These are phyloP conservation scores for Rubia balearica DNA, from an alignment of 305 asterid genomes.

Conservation along the genomic window DNA sequence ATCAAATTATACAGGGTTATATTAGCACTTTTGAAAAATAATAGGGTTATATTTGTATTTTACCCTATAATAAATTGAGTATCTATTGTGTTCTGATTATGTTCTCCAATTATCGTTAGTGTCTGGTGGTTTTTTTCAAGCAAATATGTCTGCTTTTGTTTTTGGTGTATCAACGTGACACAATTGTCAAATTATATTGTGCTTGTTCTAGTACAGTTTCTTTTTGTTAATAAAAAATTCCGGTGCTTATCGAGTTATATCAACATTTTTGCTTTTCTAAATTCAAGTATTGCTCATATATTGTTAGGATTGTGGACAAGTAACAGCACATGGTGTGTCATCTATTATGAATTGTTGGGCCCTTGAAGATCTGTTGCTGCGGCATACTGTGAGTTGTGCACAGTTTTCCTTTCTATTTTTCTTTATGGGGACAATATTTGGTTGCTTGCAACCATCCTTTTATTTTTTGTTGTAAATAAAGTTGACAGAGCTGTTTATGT, in stretches of 20 bases:
- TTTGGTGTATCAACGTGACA: background rate
- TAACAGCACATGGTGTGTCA: conserved; percentile 49
- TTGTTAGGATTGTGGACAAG: conserved; percentile 76
- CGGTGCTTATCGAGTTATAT: background rate
- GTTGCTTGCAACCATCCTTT: background rate
- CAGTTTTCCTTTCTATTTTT: conserved; percentile 3
- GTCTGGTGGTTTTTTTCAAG: background rate
- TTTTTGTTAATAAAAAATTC: background rate
- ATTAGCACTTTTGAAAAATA: too few relatives aligned
- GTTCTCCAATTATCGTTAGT: background rate
- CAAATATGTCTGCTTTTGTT: background rate
- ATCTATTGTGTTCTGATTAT: background rate
- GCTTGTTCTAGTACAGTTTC: background rate
- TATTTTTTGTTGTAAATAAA: background rate
- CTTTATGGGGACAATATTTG: background rate
- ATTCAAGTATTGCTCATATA: conserved; percentile 13
- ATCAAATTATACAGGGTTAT: too few relatives aligned
- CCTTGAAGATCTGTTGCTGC: conserved; percentile 70
- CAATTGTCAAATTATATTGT: background rate
- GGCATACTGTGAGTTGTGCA: conserved; percentile 56
- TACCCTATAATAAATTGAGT: too few relatives aligned
- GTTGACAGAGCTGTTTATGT: background rate
- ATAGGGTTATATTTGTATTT: too few relatives aligned
- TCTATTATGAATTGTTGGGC: conserved; percentile 67
- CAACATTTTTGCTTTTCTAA: background rate